Percentiles rank a stretch among this genome's conserved stretches.
phyloP scores from a whole-genome alignment of 2,329 filamentous ascomycete species.

The Fusarium multiceps region DNA sequence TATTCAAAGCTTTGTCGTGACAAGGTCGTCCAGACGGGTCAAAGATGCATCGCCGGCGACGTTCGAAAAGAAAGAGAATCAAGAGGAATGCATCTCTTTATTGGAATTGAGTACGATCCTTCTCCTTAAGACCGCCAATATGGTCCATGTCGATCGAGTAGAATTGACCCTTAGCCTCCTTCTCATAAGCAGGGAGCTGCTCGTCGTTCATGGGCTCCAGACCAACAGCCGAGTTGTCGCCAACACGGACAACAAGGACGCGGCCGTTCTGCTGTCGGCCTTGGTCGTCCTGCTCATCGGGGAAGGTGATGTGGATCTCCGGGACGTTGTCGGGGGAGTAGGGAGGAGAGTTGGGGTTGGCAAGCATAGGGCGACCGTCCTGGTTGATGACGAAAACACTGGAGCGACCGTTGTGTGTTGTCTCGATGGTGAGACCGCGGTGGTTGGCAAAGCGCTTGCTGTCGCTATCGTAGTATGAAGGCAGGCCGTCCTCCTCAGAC shows the following conservation, averaged over 20 bases:
- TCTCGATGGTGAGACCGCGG: slow-evolving; percentile 68
- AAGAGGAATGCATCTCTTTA: slow-evolving; percentile 42
- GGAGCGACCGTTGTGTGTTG: slow-evolving; percentile 65
- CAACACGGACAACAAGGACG: slow-evolving; percentile 90
- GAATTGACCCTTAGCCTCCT: slow-evolving; percentile 81
- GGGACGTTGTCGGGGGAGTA: slow-evolving; percentile 85
- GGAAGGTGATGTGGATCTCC: slow-evolving; percentile 98
- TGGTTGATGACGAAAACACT: slow-evolving; percentile 83
- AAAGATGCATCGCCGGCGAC: slow-evolving; percentile 44
- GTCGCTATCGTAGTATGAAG: slow-evolving; percentile 73
- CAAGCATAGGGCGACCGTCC: slow-evolving; percentile 79
- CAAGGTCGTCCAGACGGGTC: slow-evolving; percentile 45
- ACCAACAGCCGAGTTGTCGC: slow-evolving; percentile 85
- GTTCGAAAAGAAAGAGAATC: slow-evolving; percentile 28
- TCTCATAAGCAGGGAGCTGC: slow-evolving; percentile 88
- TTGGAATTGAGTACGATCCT: slow-evolving; percentile 64
- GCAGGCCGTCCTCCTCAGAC: slow-evolving; percentile 63
- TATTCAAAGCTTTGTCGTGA: slow-evolving; percentile 42
- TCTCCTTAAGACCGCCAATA: slow-evolving; percentile 95
- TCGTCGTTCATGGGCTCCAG: slow-evolving; percentile 87
- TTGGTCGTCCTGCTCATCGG: slow-evolving; percentile 88
- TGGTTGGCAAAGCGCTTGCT: slow-evolving; percentile 62
- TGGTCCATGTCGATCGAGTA: slow-evolving; percentile 94
- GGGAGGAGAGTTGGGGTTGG: slow-evolving; percentile 79
- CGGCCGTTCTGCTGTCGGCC: slow-evolving; percentile 86